These are phyloP conservation scores for Claviceps maximensis DNA, from an alignment of 2,329 filamentous ascomycete species.

Conservation along the genomic window DNA sequence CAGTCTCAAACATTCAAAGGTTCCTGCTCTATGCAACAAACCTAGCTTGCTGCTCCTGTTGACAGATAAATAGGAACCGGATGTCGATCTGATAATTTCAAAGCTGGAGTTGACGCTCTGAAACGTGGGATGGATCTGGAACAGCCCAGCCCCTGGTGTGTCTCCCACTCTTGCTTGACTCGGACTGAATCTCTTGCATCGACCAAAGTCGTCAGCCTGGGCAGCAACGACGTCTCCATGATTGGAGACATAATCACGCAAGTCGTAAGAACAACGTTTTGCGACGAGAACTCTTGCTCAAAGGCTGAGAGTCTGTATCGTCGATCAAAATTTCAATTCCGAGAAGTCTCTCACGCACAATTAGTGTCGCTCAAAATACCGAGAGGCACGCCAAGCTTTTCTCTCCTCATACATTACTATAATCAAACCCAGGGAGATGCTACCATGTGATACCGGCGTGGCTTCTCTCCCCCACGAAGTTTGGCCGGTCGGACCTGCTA, in stretches of 20 bases:
- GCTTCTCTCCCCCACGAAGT: constrained; percentile 20
- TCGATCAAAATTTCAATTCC: background rate
- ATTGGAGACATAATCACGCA: no score
- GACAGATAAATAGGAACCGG: background rate
- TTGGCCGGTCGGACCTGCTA: constrained; percentile 67
- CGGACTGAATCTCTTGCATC: background rate
- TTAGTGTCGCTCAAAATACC: no score
- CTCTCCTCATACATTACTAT: background rate
- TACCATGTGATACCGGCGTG: background rate
- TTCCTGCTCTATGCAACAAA: background rate
- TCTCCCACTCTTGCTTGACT: background rate
- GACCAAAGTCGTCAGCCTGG: background rate
- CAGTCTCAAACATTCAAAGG: no score
- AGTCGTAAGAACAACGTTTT: background rate
- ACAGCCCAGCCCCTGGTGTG: no score
- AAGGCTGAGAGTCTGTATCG: background rate
- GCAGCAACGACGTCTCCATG: background rate
- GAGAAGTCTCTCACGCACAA: background rate
- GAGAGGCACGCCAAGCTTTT: no score
- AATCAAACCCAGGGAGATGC: background rate
- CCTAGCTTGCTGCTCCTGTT: background rate
- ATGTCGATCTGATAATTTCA: background rate
- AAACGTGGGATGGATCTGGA: no score
- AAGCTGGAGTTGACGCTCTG: background rate
- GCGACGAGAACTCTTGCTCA: no score